These are phyloP conservation scores for Phytophthora foliorum DNA, from an alignment of 352 stramenopile species.

Conservation along the genomic window DNA sequence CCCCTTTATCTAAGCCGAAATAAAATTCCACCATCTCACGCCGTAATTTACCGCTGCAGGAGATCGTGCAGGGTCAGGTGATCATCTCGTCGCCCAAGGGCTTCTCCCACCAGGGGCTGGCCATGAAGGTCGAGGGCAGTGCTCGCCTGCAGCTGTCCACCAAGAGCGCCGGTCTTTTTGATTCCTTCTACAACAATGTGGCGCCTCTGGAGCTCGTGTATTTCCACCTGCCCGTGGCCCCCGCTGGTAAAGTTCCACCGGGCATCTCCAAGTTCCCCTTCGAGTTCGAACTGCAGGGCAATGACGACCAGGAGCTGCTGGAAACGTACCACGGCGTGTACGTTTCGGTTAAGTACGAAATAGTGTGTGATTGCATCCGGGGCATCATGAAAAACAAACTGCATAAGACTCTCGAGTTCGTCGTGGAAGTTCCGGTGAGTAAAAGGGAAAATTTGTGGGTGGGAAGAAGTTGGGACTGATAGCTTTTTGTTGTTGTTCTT, in stretches of 20 bases:
- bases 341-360: conserved; percentile 92
- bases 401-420: conserved; percentile 90
- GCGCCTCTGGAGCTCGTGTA: conserved; percentile 84
- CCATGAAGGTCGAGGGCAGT: conserved; percentile 87
- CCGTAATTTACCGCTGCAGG: conserved; percentile 40
- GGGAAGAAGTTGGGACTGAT: background rate
- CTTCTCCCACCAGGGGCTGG: conserved; percentile 84
- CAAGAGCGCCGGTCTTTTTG: conserved; percentile 84
- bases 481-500: conserved; percentile 3
- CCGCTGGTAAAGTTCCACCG: conserved; percentile 75
- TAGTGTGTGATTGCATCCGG: conserved; percentile 85
- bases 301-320: conserved; percentile 75
- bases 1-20: background rate
- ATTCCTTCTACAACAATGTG: conserved; percentile 87
- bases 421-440: conserved; percentile 90
- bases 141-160: conserved; percentile 85
- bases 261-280: conserved; percentile 92
- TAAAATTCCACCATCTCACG: conserved; percentile 5
- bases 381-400: conserved; percentile 91
- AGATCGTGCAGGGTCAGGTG: conserved; percentile 87
- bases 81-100: conserved; percentile 88
- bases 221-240: conserved; percentile 81
- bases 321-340: conserved; percentile 95
- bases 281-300: conserved; percentile 84
- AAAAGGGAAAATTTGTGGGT: background rate